Percentiles rank a stretch among this genome's conserved stretches.
phyloP scores from a whole-genome alignment of 2,329 filamentous ascomycete genomes.

The Penicillium sp. region DNA sequence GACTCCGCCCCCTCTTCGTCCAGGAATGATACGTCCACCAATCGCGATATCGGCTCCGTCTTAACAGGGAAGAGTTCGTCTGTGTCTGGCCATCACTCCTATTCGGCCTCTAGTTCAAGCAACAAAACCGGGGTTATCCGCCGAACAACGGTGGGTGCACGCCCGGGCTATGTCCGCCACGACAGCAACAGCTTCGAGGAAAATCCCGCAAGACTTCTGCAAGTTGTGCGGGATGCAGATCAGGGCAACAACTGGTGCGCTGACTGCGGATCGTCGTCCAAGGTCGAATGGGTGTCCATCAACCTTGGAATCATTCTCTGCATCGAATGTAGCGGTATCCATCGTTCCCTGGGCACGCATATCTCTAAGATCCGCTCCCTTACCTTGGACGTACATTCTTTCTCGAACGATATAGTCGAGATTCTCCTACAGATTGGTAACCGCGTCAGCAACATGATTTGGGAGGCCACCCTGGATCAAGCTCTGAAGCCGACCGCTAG shows the following conservation, averaged over 20 bases:
- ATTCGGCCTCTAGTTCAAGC: constrained; percentile 38
- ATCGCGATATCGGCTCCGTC: constrained; percentile 86
- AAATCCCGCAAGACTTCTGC: constrained; percentile 77
- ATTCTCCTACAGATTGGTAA: constrained; percentile 88
- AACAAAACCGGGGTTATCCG: constrained; percentile 67
- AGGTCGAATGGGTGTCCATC: constrained; percentile 98
- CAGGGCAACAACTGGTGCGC: constrained; percentile 92
- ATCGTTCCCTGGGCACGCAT: constrained; percentile 91
- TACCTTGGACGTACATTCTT: constrained; percentile 91
- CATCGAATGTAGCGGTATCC: constrained; percentile 97
- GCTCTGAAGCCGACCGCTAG: constrained; percentile 68
- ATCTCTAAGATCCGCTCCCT: constrained; percentile 96
- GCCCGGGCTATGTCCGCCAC: constrained; percentile 67
- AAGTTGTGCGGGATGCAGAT: constrained; percentile 82
- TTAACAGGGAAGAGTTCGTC: constrained; percentile 83
- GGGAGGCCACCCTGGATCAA: constrained; percentile 80
- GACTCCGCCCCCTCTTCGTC: constrained; percentile 44
- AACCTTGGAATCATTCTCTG: constrained; percentile 94
- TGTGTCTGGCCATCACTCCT: constrained; percentile 53
- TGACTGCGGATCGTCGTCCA: constrained; percentile 84
- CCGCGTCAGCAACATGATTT: constrained; percentile 91
- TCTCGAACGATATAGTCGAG: constrained; percentile 95
- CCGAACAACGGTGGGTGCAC: constrained; percentile 85
- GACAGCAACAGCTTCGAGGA: constrained; percentile 73
- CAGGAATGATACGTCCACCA: constrained; percentile 57